A percentile compares a stretch with the other conserved stretches of the same genome.
Evolutionary conservation across 2,329 filamentous ascomycete species (phyloP).

Genomic region (Drechslerella coelobrocha): DNA sequence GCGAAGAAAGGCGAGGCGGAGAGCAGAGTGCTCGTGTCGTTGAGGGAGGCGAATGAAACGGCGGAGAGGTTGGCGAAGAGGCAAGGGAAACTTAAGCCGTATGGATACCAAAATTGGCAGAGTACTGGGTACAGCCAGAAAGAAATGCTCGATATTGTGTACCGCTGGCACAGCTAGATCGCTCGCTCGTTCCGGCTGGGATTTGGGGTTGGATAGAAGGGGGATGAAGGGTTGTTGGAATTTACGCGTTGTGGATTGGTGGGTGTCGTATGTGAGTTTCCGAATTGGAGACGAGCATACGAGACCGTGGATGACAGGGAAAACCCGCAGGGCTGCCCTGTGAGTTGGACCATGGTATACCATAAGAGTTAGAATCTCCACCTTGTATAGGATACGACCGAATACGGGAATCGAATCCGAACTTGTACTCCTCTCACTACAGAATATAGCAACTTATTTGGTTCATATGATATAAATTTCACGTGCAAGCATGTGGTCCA

Average conservation of each 20-base stretch:
- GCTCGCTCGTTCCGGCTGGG: too few species aligned
- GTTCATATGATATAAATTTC: background rate
- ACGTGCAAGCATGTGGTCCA: too few species aligned
- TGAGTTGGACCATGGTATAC: background rate
- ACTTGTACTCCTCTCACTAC: too few species aligned
- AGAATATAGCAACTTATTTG: too few species aligned
- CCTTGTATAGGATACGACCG: too few species aligned
- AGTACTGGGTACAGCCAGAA: background rate
- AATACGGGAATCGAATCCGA: too few species aligned
- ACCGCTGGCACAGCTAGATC: background rate
- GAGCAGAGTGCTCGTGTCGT: constrained; percentile 29
- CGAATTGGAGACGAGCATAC: background rate
- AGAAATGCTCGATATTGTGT: constrained; percentile 4
- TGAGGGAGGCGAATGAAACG: constrained; percentile 41
- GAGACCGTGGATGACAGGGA: background rate
- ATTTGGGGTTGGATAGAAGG: too few species aligned
- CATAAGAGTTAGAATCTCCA: too few species aligned
- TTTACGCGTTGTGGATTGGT: background rate
- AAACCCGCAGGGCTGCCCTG: too few species aligned
- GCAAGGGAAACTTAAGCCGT: constrained; percentile 13
- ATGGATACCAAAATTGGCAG: constrained; percentile 12
- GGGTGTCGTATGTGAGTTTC: background rate
- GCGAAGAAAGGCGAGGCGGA: background rate
- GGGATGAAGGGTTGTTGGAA: constrained; percentile 3
- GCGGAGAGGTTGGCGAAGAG: constrained; percentile 41